Evolutionary conservation across 345 rosid species (phyloP).

Genomic region (Ricinus communis): DNA sequence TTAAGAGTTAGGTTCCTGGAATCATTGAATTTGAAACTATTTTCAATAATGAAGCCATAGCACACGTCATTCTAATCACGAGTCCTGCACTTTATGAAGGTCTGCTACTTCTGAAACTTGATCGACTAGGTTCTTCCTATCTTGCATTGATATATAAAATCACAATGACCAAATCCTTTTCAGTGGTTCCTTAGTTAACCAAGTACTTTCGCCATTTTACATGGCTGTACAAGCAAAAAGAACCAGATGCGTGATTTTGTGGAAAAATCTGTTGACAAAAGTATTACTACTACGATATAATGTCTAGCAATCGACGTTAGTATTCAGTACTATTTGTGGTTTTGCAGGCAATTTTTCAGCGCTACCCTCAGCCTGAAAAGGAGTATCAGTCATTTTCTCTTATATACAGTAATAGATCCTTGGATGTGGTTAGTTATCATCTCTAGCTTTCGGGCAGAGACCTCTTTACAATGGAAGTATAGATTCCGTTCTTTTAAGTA

Average conservation of each 20-base stretch:
- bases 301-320: no score
- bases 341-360: slow-evolving; percentile 33
- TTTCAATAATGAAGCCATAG: background rate
- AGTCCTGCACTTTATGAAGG: background rate
- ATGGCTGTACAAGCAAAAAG: background rate
- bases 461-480: background rate
- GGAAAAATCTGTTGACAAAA: background rate
- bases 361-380: slow-evolving; percentile 35
- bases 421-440: slow-evolving; percentile 28
- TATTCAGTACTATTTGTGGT: background rate
- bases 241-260: background rate
- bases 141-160: background rate
- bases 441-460: background rate
- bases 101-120: background rate
- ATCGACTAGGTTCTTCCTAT: background rate
- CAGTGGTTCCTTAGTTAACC: no score
- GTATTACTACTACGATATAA: background rate
- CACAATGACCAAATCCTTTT: background rate
- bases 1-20: background rate
- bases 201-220: background rate
- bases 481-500: no score
- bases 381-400: slow-evolving; percentile 38
- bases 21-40: background rate
- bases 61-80: no score
- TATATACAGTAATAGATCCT: slow-evolving; percentile 29